A percentile compares a stretch with the other conserved stretches of the same genome.
Evolutionary conservation across 2,329 filamentous ascomycete genomes (phyloP).

Genomic region (Coniochaeta pulveracea): DNA sequence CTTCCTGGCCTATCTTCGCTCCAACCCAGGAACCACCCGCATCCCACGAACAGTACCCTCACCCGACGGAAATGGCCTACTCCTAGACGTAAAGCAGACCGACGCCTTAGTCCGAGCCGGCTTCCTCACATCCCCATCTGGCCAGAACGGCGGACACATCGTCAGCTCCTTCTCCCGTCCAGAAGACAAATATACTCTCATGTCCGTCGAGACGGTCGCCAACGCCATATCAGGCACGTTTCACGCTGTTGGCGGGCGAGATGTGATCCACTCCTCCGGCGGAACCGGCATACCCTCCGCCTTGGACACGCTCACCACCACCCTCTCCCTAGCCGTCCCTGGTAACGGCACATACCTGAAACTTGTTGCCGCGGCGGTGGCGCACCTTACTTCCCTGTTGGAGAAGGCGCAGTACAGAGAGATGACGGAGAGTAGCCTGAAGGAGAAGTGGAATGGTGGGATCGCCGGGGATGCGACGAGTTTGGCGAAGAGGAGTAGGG

Average conservation of each 20-base stretch:
- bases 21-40: slow-evolving; percentile 34
- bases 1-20: slow-evolving; percentile 39
- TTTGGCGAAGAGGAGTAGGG: slow-evolving; percentile 32
- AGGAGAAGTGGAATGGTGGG: slow-evolving; percentile 62
- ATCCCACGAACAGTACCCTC: slow-evolving; percentile 18
- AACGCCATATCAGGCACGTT: slow-evolving; percentile 57
- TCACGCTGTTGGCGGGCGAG: slow-evolving; percentile 57
- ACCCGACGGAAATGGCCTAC: slow-evolving; percentile 15
- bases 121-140: slow-evolving; percentile 46
- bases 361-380: slow-evolving; percentile 47
- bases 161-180: slow-evolving; percentile 30
- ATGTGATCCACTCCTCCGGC: slow-evolving; percentile 52
- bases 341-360: slow-evolving; percentile 57
- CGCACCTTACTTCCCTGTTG: slow-evolving; percentile 49
- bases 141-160: slow-evolving; percentile 20
- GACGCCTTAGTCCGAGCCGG: slow-evolving; percentile 52
- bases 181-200: slow-evolving; percentile 42
- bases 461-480: slow-evolving; percentile 24
- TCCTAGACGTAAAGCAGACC: slow-evolving; percentile 32
- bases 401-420: slow-evolving; percentile 49
- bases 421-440: slow-evolving; percentile 47
- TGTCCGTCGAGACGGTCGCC: slow-evolving; percentile 51
- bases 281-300: slow-evolving; percentile 34
- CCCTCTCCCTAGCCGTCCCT: slow-evolving; percentile 43
- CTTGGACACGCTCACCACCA: slow-evolving; percentile 10